These are phyloP conservation scores for Fomitopsis betulina DNA, from an alignment of 1,284 basidiomycete species.

Conservation along the genomic window DNA sequence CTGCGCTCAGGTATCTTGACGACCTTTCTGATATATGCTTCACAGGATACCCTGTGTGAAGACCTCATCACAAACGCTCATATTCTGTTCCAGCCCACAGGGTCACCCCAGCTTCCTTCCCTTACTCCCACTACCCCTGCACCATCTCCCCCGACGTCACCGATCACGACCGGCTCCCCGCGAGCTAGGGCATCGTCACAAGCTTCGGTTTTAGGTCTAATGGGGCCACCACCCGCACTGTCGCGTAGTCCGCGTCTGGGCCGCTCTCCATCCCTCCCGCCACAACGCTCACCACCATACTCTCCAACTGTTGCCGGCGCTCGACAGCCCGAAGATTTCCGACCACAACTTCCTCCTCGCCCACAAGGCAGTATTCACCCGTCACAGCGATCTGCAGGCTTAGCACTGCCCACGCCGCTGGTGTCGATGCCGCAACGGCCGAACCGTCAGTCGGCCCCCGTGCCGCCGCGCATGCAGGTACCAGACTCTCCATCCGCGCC, in stretches of 20 bases:
- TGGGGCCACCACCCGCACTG: constrained; percentile 9
- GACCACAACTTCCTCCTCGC: constrained; percentile 60
- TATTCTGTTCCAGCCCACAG: constrained; percentile 50
- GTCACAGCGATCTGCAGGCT: constrained; percentile 44
- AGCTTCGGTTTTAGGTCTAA: constrained; percentile 21
- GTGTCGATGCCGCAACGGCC: constrained; percentile 17
- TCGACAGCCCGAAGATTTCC: constrained; percentile 53
- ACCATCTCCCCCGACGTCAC: not conserved
- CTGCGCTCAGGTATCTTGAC: not conserved
- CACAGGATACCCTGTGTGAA: constrained; percentile 83
- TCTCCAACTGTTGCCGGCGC: constrained; percentile 9
- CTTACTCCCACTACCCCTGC: constrained; percentile 45
- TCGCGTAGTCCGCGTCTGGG: constrained; percentile 9
- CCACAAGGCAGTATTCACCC: constrained; percentile 77
- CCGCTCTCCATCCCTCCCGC: constrained; percentile 11
- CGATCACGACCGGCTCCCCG: not conserved
- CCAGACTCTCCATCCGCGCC: constrained; percentile 18
- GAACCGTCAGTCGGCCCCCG: constrained; percentile 16
- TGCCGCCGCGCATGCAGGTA: constrained; percentile 13
- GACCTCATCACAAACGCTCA: constrained; percentile 73
- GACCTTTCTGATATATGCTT: not conserved
- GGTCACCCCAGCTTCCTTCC: constrained; percentile 62
- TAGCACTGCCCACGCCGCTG: not conserved
- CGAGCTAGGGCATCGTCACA: not conserved
- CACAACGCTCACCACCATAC: constrained; percentile 2